A percentile compares a stretch with the other conserved stretches of the same genome.
phyloP scores from a whole-genome alignment of 1,284 basidiomycete genomes.

The Polyporus tsugae region DNA sequence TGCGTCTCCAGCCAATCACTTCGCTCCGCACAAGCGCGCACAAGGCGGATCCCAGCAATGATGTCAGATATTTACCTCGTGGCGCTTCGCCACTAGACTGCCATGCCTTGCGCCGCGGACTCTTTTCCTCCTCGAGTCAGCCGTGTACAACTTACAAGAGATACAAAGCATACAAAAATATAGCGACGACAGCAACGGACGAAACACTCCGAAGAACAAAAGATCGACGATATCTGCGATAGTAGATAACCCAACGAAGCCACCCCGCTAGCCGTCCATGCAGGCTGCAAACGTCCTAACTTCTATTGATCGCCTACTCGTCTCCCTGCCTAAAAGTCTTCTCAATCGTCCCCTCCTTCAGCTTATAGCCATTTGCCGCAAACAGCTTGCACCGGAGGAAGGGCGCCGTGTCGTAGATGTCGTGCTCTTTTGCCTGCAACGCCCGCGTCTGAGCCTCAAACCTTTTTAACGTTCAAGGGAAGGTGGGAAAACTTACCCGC shows the following conservation, averaged over 20 bases:
- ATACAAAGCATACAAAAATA: slow-evolving; percentile 6
- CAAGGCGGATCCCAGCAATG: slow-evolving; percentile 12
- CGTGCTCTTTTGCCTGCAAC: slow-evolving; percentile 88
- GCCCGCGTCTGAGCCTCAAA: background rate
- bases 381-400: slow-evolving; percentile 92
- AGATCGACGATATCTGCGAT: background rate
- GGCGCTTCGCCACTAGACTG: slow-evolving; percentile 3
- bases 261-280: background rate
- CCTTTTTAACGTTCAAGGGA: slow-evolving; percentile 3
- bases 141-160: background rate
- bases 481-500: slow-evolving; percentile 59
- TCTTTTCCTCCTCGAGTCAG: background rate
- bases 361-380: slow-evolving; percentile 88
- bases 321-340: slow-evolving; percentile 61
- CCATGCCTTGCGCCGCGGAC: background rate
- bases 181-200: slow-evolving; percentile 6
- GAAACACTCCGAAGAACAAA: slow-evolving; percentile 3
- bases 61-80: slow-evolving; percentile 26
- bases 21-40: background rate
- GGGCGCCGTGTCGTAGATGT: slow-evolving; percentile 89
- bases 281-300: background rate
- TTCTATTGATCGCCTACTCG: slow-evolving; percentile 22
- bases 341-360: slow-evolving; percentile 70
- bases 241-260: background rate
- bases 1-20: slow-evolving; percentile 4